Percentiles rank a stretch among this genome's conserved stretches.
Conservation (phyloP, 768 basidiomycete species). For the Rhizopogon rudus region DNA sequence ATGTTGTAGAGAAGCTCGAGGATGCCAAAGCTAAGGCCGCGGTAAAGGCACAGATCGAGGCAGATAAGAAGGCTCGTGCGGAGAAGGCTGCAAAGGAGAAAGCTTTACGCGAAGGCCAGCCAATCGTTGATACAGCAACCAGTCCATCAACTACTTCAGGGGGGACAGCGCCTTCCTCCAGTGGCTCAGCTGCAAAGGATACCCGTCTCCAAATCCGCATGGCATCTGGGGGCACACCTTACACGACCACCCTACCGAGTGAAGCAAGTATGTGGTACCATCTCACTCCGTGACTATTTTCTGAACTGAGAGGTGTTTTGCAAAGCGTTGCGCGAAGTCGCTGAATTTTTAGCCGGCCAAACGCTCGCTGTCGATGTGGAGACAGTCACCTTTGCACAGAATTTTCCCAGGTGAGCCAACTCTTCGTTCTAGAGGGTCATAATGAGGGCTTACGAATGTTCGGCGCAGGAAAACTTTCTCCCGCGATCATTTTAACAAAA, state of each 20-base stretch:
- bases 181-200: conserved; percentile 57
- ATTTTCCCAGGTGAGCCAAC: conserved; percentile 73
- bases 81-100: conserved; percentile 90
- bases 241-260: conserved; percentile 76
- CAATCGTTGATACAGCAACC: conserved; percentile 30
- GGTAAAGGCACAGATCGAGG: conserved; percentile 91
- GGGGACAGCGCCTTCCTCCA: conserved; percentile 30
- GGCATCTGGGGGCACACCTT: conserved; percentile 70
- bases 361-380: conserved; percentile 65
- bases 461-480: conserved; percentile 69
- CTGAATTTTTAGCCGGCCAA: conserved; percentile 83
- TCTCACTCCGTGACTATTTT: not conserved
- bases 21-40: conserved; percentile 84
- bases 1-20: conserved; percentile 72
- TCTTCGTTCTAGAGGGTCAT: not conserved
- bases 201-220: conserved; percentile 89
- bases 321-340: conserved; percentile 77
- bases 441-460: not conserved
- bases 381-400: conserved; percentile 69
- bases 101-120: conserved; percentile 77
- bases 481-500: conserved; percentile 69
- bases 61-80: conserved; percentile 84
- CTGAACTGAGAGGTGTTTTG: not conserved
- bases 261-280: conserved; percentile 56
- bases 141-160: conserved; percentile 29